phyloP scores from a whole-genome alignment of 129 eudicot species.

The Kitagawia praeruptora region DNA sequence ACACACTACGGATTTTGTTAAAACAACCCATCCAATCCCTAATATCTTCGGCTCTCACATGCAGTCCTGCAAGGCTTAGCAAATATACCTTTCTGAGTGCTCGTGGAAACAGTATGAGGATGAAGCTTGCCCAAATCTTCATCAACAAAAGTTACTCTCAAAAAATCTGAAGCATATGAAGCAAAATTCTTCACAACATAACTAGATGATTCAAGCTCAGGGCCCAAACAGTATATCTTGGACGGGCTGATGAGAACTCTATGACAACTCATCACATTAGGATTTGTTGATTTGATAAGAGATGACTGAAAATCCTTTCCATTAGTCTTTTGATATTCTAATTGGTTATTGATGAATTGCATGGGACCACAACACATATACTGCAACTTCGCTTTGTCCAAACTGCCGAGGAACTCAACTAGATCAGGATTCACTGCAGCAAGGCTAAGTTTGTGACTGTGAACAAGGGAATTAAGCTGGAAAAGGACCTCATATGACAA shows the following conservation, averaged over 20 bases:
- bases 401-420: conserved; percentile 42
- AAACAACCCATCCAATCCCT: conserved; percentile 97
- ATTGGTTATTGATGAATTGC: conserved; percentile 33
- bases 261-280: conserved; percentile 79
- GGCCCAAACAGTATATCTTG: conserved; percentile 79
- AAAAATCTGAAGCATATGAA: conserved; percentile 61
- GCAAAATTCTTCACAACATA: conserved; percentile 81
- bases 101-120: conserved; percentile 41
- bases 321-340: conserved; percentile 16
- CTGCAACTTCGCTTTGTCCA: conserved; percentile 36
- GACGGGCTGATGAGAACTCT: conserved; percentile 75
- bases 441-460: conserved; percentile 70
- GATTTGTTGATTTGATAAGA: conserved; percentile 27
- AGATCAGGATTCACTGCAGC: conserved; percentile 45
- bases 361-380: conserved; percentile 75
- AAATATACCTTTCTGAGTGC: conserved; percentile 53
- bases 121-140: conserved; percentile 91
- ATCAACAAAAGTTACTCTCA: conserved; percentile 88
- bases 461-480: conserved; percentile 87
- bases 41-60: conserved; percentile 61
- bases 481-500: conserved; percentile 68
- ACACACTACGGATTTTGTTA: conserved; percentile 65
- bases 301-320: conserved; percentile 25
- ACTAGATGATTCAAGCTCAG: conserved; percentile 85
- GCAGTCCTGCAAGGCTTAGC: conserved; percentile 57